phyloP scores from a whole-genome alignment of 768 basidiomycete species.

The Pholiota microspora region DNA sequence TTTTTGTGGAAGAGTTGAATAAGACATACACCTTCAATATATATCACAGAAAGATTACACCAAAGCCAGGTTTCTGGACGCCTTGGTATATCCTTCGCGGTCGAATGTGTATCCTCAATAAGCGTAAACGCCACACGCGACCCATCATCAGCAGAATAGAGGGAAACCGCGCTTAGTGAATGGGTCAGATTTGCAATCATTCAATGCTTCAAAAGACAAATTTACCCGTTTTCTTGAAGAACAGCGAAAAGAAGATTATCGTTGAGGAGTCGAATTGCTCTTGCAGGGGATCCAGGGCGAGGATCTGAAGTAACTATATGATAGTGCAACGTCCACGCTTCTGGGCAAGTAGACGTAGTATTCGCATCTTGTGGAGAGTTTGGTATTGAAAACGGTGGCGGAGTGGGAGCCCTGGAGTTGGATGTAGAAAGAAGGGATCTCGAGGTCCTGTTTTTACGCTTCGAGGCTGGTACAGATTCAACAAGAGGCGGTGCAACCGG shows the following conservation, averaged over 20 bases:
- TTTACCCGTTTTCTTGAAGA: conserved; percentile 66
- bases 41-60: conserved; percentile 35
- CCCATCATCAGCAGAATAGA: conserved; percentile 56
- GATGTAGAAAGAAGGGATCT: conserved; percentile 46
- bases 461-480: conserved; percentile 19
- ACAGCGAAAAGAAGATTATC: conserved; percentile 43
- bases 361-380: conserved; percentile 31
- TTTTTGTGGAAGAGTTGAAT: not conserved
- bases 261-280: conserved; percentile 46
- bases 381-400: conserved; percentile 38
- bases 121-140: conserved; percentile 22
- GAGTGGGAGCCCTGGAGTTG: conserved; percentile 40
- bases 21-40: conserved; percentile 38
- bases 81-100: conserved; percentile 30
- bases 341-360: conserved; percentile 23
- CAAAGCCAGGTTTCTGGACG: conserved; percentile 42
- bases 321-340: conserved; percentile 31
- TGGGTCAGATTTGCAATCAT: not conserved
- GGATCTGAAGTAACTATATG: conserved; percentile 48
- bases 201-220: conserved; percentile 15
- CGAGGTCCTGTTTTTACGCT: conserved; percentile 31
- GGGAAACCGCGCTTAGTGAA: conserved; percentile 47
- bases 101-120: conserved; percentile 11
- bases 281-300: conserved; percentile 38
- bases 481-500: conserved; percentile 25